phyloP scores from a whole-genome alignment of 192 early-diverging fungal species.

The Hyaloraphidium curvatum region DNA sequence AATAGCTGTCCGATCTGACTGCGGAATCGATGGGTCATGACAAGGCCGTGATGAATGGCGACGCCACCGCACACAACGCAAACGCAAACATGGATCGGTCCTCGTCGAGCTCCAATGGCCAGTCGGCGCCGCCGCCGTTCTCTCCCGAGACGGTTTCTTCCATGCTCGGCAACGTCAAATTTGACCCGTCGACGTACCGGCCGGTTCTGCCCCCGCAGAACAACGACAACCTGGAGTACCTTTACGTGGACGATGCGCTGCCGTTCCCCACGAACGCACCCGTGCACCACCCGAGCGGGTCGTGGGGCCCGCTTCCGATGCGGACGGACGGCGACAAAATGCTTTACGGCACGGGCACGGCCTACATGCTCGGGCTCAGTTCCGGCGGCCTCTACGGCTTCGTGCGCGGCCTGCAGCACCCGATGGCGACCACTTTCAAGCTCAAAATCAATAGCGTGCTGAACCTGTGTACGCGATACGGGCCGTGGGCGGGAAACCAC shows the following conservation, averaged over 20 bases:
- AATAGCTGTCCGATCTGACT: too few species aligned
- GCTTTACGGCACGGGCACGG: conserved; percentile 28
- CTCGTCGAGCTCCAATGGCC: too few species aligned
- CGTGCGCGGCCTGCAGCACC: conserved; percentile 23
- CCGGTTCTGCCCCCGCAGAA: not conserved
- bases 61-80: too few species aligned
- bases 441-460: conserved; percentile 30
- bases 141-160: not conserved
- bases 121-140: too few species aligned
- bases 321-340: conserved; percentile 29
- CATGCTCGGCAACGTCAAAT: not conserved
- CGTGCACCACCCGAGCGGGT: conserved; percentile 11
- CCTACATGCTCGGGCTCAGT: conserved; percentile 21
- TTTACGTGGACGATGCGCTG: not conserved
- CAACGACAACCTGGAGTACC: not conserved
- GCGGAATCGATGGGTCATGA: too few species aligned
- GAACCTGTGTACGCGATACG: conserved; percentile 27
- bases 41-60: too few species aligned
- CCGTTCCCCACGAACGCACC: too few species aligned
- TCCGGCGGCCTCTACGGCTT: conserved; percentile 27
- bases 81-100: too few species aligned
- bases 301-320: conserved; percentile 35
- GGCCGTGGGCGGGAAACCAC: conserved; percentile 29
- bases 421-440: conserved; percentile 22
- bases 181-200: not conserved